Conservation (phyloP, 345 rosid genomes). For the Linum lewisii region DNA sequence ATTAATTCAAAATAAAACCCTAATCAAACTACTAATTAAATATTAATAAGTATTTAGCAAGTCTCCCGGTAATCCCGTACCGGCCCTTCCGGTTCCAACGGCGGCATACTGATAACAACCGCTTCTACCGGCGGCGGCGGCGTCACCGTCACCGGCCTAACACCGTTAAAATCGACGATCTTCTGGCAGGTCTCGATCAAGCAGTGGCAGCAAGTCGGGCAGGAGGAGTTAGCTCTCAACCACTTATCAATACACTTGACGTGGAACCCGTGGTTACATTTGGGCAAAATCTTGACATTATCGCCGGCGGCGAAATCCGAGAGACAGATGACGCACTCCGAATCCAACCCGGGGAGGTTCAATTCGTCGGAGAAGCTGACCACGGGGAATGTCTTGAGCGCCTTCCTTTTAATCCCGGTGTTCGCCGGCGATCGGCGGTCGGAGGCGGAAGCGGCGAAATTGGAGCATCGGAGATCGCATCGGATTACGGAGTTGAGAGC, state of each 20-base stretch:
- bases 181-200: not conserved
- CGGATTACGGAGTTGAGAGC: slow-evolving; percentile 22
- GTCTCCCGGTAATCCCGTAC: no score
- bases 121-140: not conserved
- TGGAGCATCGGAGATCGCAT: slow-evolving; percentile 16
- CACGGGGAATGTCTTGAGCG: not conserved
- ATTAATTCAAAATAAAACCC: no score
- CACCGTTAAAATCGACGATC: not conserved
- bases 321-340: slow-evolving; percentile 21
- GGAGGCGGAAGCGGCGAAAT: not conserved
- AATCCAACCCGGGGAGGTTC: slow-evolving; percentile 4
- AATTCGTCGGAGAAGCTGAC: not conserved
- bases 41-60: no score
- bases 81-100: no score
- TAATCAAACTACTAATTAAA: no score
- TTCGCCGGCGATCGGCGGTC: not conserved
- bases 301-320: slow-evolving; percentile 21
- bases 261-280: slow-evolving; percentile 23
- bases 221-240: slow-evolving; percentile 25
- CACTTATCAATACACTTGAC: slow-evolving; percentile 24
- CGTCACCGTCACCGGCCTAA: not conserved
- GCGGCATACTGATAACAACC: no score
- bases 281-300: slow-evolving; percentile 19
- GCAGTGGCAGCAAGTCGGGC: slow-evolving; percentile 22
- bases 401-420: slow-evolving; percentile 17